Evolutionary conservation across 2,329 filamentous ascomycete species (phyloP).

Genomic region (Drechmeria coniospora): DNA sequence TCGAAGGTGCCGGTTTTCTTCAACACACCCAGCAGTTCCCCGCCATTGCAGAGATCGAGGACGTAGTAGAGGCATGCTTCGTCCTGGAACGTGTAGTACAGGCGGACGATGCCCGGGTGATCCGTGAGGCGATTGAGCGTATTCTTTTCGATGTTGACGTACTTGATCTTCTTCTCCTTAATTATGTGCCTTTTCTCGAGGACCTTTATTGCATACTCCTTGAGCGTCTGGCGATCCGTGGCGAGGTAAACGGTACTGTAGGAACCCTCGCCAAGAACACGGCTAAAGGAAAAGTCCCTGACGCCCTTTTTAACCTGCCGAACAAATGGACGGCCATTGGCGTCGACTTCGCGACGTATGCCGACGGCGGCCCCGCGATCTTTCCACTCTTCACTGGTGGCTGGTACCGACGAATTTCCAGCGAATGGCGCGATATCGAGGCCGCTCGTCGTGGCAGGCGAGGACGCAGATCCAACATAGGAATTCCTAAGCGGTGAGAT

Average conservation of each 20-base stretch:
- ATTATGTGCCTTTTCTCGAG: conserved; percentile 98
- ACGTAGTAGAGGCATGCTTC: conserved; percentile 95
- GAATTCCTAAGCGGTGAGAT: too few species aligned
- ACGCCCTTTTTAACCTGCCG: conserved; percentile 92
- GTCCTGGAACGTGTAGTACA: conserved; percentile 98
- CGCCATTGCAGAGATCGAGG: conserved; percentile 79
- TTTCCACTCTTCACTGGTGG: conserved; percentile 84
- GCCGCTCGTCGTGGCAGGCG: conserved; percentile 4
- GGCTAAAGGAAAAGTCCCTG: conserved; percentile 87
- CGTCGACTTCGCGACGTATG: conserved; percentile 68
- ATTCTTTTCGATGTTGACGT: conserved; percentile 99
- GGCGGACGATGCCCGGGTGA: conserved; percentile 85
- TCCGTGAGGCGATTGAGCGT: conserved; percentile 91
- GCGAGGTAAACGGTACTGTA: conserved; percentile 93
- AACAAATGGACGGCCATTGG: conserved; percentile 65
- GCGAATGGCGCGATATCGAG: conserved; percentile 15
- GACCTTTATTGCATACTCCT: conserved; percentile 96
- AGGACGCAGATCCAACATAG: too few species aligned
- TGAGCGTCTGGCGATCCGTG: conserved; percentile 82
- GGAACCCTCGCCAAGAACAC: conserved; percentile 83
- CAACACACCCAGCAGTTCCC: conserved; percentile 79
- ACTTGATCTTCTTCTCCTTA: conserved; percentile 99
- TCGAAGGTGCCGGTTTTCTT: conserved; percentile 94
- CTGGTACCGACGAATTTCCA: conserved; percentile 26
- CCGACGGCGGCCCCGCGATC: conserved; percentile 83